Conservation (phyloP, 179 eudicot genomes). For the Spinacia oleracea region DNA sequence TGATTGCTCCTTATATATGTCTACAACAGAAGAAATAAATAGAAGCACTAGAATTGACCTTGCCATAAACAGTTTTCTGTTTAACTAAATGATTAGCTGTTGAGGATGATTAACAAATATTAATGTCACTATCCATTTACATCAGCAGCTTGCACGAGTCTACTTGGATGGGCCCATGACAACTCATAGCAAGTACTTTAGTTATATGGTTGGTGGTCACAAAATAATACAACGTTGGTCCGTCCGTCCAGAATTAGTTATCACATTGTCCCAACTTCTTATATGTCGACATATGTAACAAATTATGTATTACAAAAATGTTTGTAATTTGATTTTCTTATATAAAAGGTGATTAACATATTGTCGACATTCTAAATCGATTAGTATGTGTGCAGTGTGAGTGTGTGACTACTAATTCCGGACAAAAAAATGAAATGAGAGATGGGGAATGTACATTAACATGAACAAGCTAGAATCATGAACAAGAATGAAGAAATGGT, state of each 20-base stretch:
- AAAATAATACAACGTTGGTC: neutral
- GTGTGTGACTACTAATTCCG: neutral
- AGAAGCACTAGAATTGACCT: slow-evolving; percentile 27
- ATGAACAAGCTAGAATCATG: neutral
- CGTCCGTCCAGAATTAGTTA: no score
- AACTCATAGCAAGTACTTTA: slow-evolving; percentile 21
- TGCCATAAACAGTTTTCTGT: slow-evolving; percentile 10
- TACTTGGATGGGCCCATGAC: slow-evolving; percentile 23
- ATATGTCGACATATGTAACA: no score
- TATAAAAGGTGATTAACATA: no score
- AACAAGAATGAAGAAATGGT: neutral
- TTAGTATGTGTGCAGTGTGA: no score
- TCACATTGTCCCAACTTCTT: neutral
- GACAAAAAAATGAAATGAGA: no score
- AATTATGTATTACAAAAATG: no score
- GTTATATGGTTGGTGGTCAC: neutral
- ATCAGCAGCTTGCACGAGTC: slow-evolving; percentile 29
- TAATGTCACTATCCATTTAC: slow-evolving; percentile 30
- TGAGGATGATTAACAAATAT: slow-evolving; percentile 11
- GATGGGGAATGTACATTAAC: neutral
- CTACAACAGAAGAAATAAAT: neutral
- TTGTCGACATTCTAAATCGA: no score
- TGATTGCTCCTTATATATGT: slow-evolving; percentile 19
- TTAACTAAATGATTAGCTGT: slow-evolving; percentile 26
- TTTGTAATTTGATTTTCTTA: no score